Percentiles rank a stretch among this genome's conserved stretches.
These are phyloP conservation scores for Panaeolus cyanescens DNA, from an alignment of 768 basidiomycete genomes.

Conservation along the genomic window DNA sequence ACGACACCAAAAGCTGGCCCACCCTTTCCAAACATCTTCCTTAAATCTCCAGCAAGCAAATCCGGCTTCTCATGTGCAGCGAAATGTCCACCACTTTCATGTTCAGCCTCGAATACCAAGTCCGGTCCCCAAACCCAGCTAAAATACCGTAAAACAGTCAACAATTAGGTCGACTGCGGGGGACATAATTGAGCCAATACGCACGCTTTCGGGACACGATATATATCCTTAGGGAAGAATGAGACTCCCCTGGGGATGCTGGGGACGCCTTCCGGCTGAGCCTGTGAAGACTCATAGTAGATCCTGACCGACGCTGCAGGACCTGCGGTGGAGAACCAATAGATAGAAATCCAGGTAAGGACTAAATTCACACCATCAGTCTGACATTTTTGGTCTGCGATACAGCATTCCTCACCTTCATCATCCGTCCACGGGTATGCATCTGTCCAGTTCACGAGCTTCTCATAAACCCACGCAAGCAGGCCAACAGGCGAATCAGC, in stretches of 20 bases:
- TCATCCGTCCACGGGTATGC: slow-evolving; percentile 37
- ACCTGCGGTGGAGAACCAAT: slow-evolving; percentile 58
- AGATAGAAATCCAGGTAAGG: slow-evolving; percentile 60
- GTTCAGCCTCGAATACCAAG: slow-evolving; percentile 49
- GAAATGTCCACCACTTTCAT: slow-evolving; percentile 60
- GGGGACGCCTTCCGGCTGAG: slow-evolving; percentile 12
- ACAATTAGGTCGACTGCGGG: not conserved
- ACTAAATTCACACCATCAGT: slow-evolving; percentile 31
- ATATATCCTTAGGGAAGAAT: slow-evolving; percentile 52
- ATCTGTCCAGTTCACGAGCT: slow-evolving; percentile 13
- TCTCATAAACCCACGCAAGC: slow-evolving; percentile 30
- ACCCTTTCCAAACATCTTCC: slow-evolving; percentile 57
- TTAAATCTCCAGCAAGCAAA: slow-evolving; percentile 47
- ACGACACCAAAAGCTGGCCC: slow-evolving; percentile 53
- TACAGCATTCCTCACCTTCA: slow-evolving; percentile 35
- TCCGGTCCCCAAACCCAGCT: slow-evolving; percentile 45
- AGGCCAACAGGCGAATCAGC: slow-evolving; percentile 47
- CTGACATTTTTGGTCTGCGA: not conserved
- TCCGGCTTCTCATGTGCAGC: slow-evolving; percentile 53
- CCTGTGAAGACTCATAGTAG: slow-evolving; percentile 50
- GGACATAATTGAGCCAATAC: slow-evolving; percentile 9
- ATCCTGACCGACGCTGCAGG: slow-evolving; percentile 60
- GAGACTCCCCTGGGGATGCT: slow-evolving; percentile 50
- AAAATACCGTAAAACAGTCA: not conserved
- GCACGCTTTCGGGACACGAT: slow-evolving; percentile 29